A percentile compares a stretch with the other conserved stretches of the same genome.
phyloP scores from a whole-genome alignment of 2,329 filamentous ascomycete genomes.

The Amphichorda felina region DNA sequence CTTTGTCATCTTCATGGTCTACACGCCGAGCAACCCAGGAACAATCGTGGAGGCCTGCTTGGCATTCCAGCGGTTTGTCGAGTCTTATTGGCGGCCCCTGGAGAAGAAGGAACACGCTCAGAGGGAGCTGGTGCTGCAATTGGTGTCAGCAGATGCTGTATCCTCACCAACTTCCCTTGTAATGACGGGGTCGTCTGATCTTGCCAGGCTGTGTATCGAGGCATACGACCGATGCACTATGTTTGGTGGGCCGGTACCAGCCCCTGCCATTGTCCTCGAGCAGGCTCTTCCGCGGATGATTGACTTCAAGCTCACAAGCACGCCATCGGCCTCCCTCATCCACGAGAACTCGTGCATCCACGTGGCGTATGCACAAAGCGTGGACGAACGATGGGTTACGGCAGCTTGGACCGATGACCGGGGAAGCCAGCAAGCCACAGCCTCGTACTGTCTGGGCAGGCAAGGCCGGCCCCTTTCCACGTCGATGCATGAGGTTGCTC shows the following conservation, averaged over 20 bases:
- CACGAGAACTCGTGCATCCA: slow-evolving; percentile 74
- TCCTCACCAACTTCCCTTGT: slow-evolving; percentile 51
- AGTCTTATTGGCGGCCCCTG: slow-evolving; percentile 35
- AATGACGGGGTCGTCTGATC: slow-evolving; percentile 47
- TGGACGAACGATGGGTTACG: slow-evolving; percentile 67
- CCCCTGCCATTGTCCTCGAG: slow-evolving; percentile 63
- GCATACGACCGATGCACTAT: slow-evolving; percentile 64
- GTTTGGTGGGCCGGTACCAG: slow-evolving; percentile 43
- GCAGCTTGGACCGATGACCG: slow-evolving; percentile 72
- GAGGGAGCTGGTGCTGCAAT: slow-evolving; percentile 65
- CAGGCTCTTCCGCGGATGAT: slow-evolving; percentile 57
- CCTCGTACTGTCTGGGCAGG: slow-evolving; percentile 60
- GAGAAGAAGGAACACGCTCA: slow-evolving; percentile 27
- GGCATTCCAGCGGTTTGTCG: slow-evolving; percentile 62
- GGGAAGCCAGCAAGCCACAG: slow-evolving; percentile 60
- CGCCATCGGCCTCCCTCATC: slow-evolving; percentile 60
- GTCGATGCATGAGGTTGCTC: slow-evolving; percentile 50
- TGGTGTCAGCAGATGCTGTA: slow-evolving; percentile 58
- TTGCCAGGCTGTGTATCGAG: slow-evolving; percentile 56
- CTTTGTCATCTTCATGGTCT: slow-evolving; percentile 67
- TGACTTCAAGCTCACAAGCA: slow-evolving; percentile 59
- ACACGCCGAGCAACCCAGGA: slow-evolving; percentile 49
- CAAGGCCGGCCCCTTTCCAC: slow-evolving; percentile 39
- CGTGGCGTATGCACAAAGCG: slow-evolving; percentile 64
- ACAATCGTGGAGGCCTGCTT: slow-evolving; percentile 60